Evolutionary conservation across 331 rosid species (phyloP).

Genomic region (Phaseolus coccineus): DNA sequence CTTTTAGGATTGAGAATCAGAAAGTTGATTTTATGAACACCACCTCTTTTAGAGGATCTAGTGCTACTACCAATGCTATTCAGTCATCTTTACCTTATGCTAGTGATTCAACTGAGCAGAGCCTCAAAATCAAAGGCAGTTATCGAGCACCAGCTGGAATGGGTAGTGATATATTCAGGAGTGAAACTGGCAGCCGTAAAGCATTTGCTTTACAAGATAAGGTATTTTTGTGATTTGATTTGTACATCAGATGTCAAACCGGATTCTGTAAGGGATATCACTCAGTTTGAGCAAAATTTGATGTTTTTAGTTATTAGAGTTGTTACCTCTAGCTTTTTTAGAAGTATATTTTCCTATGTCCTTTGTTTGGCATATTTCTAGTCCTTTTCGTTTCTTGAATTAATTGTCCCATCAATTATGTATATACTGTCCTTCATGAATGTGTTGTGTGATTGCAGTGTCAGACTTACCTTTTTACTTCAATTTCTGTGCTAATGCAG

Average conservation of each 20-base stretch:
- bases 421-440: neutral
- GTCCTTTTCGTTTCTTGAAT: neutral
- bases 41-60: conserved; percentile 52
- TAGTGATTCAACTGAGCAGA: conserved; percentile 58
- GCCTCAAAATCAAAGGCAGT: conserved; percentile 49
- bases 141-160: conserved; percentile 50
- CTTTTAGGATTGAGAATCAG: conserved; percentile 59
- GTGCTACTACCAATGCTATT: conserved; percentile 47
- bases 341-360: conserved; percentile 5
- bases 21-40: conserved; percentile 44
- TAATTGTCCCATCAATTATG: conserved; percentile 15
- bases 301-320: conserved; percentile 15
- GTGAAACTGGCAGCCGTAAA: conserved; percentile 74
- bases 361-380: conserved; percentile 23
- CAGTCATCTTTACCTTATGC: conserved; percentile 52
- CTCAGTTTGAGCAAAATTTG: conserved; percentile 3
- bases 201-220: conserved; percentile 96
- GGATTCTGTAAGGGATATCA: conserved; percentile 2
- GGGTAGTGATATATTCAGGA: conserved; percentile 53
- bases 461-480: conserved; percentile 35
- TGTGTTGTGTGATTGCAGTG: conserved; percentile 25
- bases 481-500: conserved; percentile 56
- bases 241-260: conserved; percentile 20
- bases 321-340: conserved; percentile 1
- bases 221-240: conserved; percentile 57